Evolutionary conservation across 768 basidiomycete genomes (phyloP), one percentile per base, ranked within the genome.

Genomic region (Macrolepiota fuliginosa): DNA sequence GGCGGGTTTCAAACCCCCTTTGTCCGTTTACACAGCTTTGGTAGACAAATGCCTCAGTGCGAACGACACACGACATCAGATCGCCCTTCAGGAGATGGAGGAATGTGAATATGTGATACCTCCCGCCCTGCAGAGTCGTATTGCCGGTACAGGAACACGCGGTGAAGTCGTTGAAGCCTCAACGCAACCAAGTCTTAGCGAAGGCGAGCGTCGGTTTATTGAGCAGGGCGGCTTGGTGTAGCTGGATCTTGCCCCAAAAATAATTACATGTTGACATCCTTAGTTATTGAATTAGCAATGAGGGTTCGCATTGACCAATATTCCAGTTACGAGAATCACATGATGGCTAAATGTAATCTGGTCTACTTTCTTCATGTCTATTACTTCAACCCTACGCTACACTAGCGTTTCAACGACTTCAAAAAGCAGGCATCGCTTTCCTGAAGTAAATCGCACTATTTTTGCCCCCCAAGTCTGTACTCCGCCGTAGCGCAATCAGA

Each of bases 21-120:
- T 67, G 25, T 67, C 68, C 1, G 73, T 88, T 32, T 95, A 95
- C 72, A 79, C 82, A 36, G 75, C 76, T 1, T 74, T 95, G 61
- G 73, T 88, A 46, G 76, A 77, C 50, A 87, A 80, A 66, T 93
- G 90, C 66, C 70, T 85, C 13, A 63, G 68, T 17, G 71, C 72
- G 19, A 77, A 77, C 62, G 94, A 96, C 69, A 66, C 78, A 15
- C 83, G 94, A 52, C 86, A 83, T 74, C 72, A 77, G 42, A 68
- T 90, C 39, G 90, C 88, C 10, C 58, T 90, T 46, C 79, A 88
- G 54, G 94, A 96, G 75, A 83, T 94, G 87, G 70, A 72, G 57
- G 80, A 87, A 64, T 78, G 79, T 60, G 88, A 87, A 13, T 84
- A 90, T 68, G 58, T 60, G 15, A 61, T 80, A 25, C 60, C 60